Base-by-base conservation (phyloP, 169 alveolate genomes). In the Plasmodium malariae region DNA sequence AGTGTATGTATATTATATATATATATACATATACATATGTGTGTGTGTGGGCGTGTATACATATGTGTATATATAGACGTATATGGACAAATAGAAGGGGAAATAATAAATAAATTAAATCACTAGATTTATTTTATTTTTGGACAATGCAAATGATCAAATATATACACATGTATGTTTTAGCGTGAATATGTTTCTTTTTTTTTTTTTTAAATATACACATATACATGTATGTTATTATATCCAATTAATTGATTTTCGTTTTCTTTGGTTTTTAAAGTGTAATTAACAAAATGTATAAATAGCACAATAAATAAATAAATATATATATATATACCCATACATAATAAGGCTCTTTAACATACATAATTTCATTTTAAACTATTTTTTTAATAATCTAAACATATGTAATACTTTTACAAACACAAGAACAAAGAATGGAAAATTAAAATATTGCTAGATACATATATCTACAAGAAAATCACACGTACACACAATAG, bases 401-500 rank as follows among this genome's bases (percentile, higher is more conserved):
- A 1, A 57, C 32, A 21, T 14, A 19, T 57, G 34, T 57, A 34
- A 34, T 34, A 34, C 17, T 65, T 63, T 69, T 69, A 43, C 4
- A 69, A 69, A 69, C 65, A 45, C 63, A 48, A 69, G 32, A 69
- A 48, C 19, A n/a, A 11, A 24, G 45, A 69, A 69, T 69, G 12
- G 36, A 28, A 55, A 28, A 69, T 28, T 69, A 36, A 69, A 69
- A 69, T 48, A 69, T 69, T 69, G 59, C 3, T 69, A 63, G 36
- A 69, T 45, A 69, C 62, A 26, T 69, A 69, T 60, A 62, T 71
- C 62, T 71, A 57, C 55, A 45, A 37, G 63, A 45, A 76, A 76
- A 37, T 62, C 45, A 36, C 71, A 62, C 62, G 74, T 76, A 76
- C 89, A 62, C 76, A 45, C 76, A 45, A 54, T 60, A 76, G 65